Evolutionary conservation across 441 rosid genomes (phyloP).

Genomic region (Jatropha podagrica): DNA sequence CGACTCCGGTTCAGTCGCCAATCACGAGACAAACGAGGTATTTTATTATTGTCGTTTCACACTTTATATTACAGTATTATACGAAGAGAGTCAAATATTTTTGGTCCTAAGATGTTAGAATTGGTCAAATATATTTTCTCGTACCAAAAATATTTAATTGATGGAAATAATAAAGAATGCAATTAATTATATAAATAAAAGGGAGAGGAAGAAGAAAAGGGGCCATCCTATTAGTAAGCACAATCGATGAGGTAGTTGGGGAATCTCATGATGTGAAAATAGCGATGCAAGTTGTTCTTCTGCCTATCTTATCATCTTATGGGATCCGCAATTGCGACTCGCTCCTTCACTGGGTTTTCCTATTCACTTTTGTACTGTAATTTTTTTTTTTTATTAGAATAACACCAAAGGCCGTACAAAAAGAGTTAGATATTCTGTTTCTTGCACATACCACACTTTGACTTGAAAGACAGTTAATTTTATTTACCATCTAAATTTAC

Average conservation of each 20-base stretch:
- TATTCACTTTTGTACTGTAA: too few species aligned
- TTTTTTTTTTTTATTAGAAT: too few species aligned
- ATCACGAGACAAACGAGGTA: slow-evolving; percentile 7
- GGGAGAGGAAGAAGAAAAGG: background rate
- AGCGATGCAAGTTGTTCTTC: slow-evolving; percentile 7
- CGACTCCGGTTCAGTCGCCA: background rate
- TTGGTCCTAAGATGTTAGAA: background rate
- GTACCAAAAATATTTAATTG: too few species aligned
- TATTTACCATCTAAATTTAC: too few species aligned
- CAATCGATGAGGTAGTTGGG: slow-evolving; percentile 9
- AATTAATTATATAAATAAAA: background rate
- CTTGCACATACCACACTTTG: too few species aligned
- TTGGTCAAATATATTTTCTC: slow-evolving; percentile 1
- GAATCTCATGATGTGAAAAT: slow-evolving; percentile 16
- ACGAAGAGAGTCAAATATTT: slow-evolving; percentile 11
- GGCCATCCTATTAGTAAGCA: background rate
- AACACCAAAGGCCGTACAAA: too few species aligned
- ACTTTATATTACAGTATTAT: too few species aligned
- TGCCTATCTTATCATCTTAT: background rate
- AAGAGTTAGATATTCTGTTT: too few species aligned
- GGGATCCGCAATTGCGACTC: background rate
- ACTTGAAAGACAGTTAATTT: too few species aligned
- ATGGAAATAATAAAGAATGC: background rate
- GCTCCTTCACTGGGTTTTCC: too few species aligned
- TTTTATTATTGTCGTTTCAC: background rate